A percentile compares a stretch with the other conserved stretches of the same genome.
These are phyloP conservation scores for Wickerhamiella qilinensis DNA, from an alignment of 805 yeast species.

Conservation along the genomic window DNA sequence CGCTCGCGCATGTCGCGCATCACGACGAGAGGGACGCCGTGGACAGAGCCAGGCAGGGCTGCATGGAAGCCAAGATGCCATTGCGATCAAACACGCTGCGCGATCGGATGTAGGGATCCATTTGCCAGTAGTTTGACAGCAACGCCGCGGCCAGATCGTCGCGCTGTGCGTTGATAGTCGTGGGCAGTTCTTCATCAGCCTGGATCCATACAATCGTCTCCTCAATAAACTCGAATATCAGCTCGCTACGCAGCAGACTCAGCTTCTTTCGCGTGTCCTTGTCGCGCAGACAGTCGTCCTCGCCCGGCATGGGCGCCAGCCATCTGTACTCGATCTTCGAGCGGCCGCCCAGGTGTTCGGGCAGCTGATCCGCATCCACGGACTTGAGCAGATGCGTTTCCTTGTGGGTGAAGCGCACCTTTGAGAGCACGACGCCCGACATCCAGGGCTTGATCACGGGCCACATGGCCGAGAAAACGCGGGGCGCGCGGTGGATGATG, in stretches of 20 bases:
- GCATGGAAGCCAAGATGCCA: slow-evolving; percentile 32
- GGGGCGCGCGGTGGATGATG: slow-evolving; percentile 3
- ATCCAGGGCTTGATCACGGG: slow-evolving; percentile 1
- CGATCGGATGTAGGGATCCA: slow-evolving; percentile 68
- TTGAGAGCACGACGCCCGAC: not conserved
- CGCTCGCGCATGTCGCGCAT: no score
- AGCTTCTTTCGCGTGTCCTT: not conserved
- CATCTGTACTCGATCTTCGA: not conserved
- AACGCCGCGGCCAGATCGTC: slow-evolving; percentile 35
- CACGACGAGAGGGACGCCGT: no score
- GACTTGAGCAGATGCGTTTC: not conserved
- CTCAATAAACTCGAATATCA: slow-evolving; percentile 1
- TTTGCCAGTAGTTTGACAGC: slow-evolving; percentile 40
- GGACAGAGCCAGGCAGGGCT: slow-evolving; percentile 1
- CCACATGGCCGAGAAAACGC: slow-evolving; percentile 1
- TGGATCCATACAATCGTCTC: slow-evolving; percentile 2
- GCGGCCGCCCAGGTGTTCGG: slow-evolving; percentile 3
- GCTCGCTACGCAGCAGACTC: not conserved
- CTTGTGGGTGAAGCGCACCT: slow-evolving; percentile 1
- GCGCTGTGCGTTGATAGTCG: slow-evolving; percentile 19
- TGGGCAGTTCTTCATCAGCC: not conserved
- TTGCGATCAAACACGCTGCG: slow-evolving; percentile 61
- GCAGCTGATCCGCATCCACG: slow-evolving; percentile 3
- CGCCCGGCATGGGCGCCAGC: slow-evolving; percentile 1
- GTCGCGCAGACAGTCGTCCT: slow-evolving; percentile 1